Percentiles rank a stretch among this genome's conserved stretches.
phyloP scores from a whole-genome alignment of 1,139 yeast species.

The Yamadazyma songkhlaensis region DNA sequence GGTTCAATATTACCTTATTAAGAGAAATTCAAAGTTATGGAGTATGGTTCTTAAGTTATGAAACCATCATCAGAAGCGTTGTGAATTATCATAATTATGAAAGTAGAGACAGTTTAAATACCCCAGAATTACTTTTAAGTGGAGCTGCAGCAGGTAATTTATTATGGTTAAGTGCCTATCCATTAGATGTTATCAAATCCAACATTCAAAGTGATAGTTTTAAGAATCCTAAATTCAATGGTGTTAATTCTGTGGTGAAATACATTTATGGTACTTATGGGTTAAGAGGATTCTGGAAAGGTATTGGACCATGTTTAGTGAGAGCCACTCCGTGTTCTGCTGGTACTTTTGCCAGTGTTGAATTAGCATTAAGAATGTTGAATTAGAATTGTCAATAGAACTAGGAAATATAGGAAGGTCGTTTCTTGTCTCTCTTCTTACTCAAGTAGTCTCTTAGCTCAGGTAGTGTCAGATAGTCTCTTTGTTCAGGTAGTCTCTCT shows the following conservation, averaged over 20 bases:
- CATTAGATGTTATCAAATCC: conserved; percentile 68
- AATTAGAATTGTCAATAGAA: conserved; percentile 22
- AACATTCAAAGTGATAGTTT: conserved; percentile 68
- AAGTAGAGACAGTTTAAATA: conserved; percentile 52
- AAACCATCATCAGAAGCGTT: conserved; percentile 50
- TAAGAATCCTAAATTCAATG: conserved; percentile 45
- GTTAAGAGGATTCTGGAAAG: conserved; percentile 64
- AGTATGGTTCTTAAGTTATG: conserved; percentile 76
- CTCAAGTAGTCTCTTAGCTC: no score
- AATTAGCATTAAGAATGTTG: conserved; percentile 59
- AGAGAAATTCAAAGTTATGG: conserved; percentile 83
- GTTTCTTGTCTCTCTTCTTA: no score
- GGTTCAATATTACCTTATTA: conserved; percentile 54
- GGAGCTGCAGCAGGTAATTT: conserved; percentile 77
- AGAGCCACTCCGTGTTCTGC: conserved; percentile 77
- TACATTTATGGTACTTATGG: conserved; percentile 50
- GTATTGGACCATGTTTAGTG: conserved; percentile 64
- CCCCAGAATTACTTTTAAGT: conserved; percentile 57
- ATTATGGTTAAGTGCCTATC: conserved; percentile 69
- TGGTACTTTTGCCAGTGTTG: conserved; percentile 77
- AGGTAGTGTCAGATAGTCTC: no score
- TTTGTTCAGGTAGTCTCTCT: no score
- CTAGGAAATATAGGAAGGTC: neutral
- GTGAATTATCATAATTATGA: conserved; percentile 28
- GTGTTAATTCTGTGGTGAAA: conserved; percentile 45